A percentile compares a stretch with the other conserved stretches of the same genome.
Evolutionary conservation across 1,284 basidiomycete genomes (phyloP).

Genomic region (Sphagnurus paluster): DNA sequence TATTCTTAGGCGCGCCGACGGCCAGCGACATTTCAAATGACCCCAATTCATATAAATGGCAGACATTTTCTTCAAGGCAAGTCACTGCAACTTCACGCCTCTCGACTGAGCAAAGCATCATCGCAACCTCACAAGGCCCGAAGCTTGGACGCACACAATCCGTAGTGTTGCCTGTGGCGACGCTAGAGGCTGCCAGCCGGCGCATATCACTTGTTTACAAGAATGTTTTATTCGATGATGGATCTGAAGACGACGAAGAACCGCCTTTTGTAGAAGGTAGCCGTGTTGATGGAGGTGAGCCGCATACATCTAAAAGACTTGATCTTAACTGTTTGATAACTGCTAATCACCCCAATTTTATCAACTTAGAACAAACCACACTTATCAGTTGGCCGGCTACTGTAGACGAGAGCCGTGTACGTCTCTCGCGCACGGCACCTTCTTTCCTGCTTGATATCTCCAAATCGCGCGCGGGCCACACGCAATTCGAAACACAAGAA

Average conservation of each 20-base stretch:
- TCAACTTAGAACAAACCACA: conserved; percentile 22
- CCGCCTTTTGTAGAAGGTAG: too few relatives aligned
- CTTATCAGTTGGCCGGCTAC: conserved; percentile 58
- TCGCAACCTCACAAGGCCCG: too few relatives aligned
- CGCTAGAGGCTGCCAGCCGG: conserved; percentile 58
- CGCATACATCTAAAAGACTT: too few relatives aligned
- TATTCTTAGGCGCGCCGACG: conserved; percentile 52
- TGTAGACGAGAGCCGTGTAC: conserved; percentile 21
- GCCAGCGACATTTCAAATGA: conserved; percentile 30
- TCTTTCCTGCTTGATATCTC: conserved; percentile 27
- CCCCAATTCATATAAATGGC: conserved; percentile 39
- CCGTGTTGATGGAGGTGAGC: too few relatives aligned
- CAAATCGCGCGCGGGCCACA: conserved; percentile 20
- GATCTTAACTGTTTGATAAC: too few relatives aligned
- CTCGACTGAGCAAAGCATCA: too few relatives aligned
- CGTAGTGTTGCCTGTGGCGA: conserved; percentile 41
- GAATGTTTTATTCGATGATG: conserved; percentile 61
- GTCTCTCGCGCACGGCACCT: conserved; percentile 16
- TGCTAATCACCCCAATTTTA: too few relatives aligned
- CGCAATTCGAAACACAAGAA: conserved; percentile 39
- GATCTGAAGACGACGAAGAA: conserved; percentile 31
- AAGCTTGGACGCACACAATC: conserved; percentile 10
- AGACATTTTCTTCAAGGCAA: conserved; percentile 33
- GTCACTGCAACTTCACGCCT: too few relatives aligned
- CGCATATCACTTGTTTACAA: conserved; percentile 66